A percentile compares a stretch with the other conserved stretches of the same genome.
Evolutionary conservation across 768 basidiomycete species (phyloP).

Genomic region (Boletus rex-veris): DNA sequence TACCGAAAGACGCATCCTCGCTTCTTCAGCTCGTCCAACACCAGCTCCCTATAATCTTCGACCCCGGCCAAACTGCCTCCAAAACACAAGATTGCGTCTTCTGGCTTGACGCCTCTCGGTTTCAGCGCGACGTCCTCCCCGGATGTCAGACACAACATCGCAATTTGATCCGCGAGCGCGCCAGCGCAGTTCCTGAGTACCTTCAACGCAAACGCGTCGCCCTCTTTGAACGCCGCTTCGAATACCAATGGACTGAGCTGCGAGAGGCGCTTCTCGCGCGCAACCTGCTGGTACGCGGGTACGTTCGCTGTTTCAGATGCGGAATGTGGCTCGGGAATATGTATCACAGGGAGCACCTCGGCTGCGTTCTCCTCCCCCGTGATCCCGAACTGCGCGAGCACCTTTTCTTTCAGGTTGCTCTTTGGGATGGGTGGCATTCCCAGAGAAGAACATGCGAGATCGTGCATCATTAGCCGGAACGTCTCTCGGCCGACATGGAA

Average conservation of each 20-base stretch:
- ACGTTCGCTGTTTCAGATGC: background rate
- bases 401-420: slow-evolving; percentile 40
- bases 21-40: slow-evolving; percentile 52
- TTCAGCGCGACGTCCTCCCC: slow-evolving; percentile 33
- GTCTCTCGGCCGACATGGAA: slow-evolving; percentile 77
- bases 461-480: slow-evolving; percentile 60
- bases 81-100: slow-evolving; percentile 63
- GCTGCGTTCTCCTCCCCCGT: slow-evolving; percentile 40
- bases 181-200: slow-evolving; percentile 53
- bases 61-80: slow-evolving; percentile 77
- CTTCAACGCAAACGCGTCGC: slow-evolving; percentile 60
- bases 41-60: slow-evolving; percentile 50
- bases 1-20: slow-evolving; percentile 62
- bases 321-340: slow-evolving; percentile 52
- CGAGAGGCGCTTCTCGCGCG: slow-evolving; percentile 73
- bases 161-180: slow-evolving; percentile 57
- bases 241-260: slow-evolving; percentile 77
- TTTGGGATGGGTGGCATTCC: slow-evolving; percentile 15
- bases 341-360: slow-evolving; percentile 63
- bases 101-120: slow-evolving; percentile 44
- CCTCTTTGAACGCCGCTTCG: slow-evolving; percentile 64
- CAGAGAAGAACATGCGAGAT: slow-evolving; percentile 49
- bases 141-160: slow-evolving; percentile 40
- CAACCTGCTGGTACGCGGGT: slow-evolving; percentile 30
- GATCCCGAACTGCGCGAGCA: slow-evolving; percentile 58